These are phyloP conservation scores for Lecanicillium sp. DNA, from an alignment of 2,329 filamentous ascomycete species.

Conservation along the genomic window DNA sequence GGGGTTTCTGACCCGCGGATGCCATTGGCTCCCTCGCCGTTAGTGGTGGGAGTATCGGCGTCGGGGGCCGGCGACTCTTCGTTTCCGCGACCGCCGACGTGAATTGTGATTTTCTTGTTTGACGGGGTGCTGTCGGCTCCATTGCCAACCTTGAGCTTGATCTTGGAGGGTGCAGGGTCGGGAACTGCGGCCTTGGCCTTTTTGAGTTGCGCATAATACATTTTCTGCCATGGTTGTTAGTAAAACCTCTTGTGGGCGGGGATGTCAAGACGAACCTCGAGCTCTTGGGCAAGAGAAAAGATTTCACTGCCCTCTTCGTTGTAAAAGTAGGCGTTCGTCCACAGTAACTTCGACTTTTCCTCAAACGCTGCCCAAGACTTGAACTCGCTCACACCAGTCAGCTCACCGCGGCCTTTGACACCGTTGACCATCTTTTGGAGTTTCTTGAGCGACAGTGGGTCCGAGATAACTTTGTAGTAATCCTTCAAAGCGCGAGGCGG, in stretches of 20 bases:
- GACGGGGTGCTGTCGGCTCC: slow-evolving; percentile 37
- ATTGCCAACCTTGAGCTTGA: slow-evolving; percentile 68
- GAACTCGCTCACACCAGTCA: slow-evolving; percentile 61
- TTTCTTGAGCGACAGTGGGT: slow-evolving; percentile 72
- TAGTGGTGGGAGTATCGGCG: slow-evolving; percentile 28
- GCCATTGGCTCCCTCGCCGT: slow-evolving; percentile 14
- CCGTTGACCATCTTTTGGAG: slow-evolving; percentile 74
- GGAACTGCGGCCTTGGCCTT: slow-evolving; percentile 66
- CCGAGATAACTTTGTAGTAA: slow-evolving; percentile 78
- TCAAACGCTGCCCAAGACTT: slow-evolving; percentile 80
- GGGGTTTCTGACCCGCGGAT: background rate
- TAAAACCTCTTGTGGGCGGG: background rate
- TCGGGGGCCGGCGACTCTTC: slow-evolving; percentile 47
- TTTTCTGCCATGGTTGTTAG: slow-evolving; percentile 44
- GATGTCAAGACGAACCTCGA: slow-evolving; percentile 61
- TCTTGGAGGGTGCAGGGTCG: slow-evolving; percentile 68
- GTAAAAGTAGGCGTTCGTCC: slow-evolving; percentile 82
- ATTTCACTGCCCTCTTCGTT: slow-evolving; percentile 91
- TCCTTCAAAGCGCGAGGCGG: slow-evolving; percentile 71
- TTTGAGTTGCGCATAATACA: slow-evolving; percentile 62
- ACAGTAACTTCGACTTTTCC: slow-evolving; percentile 72
- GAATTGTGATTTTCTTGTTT: slow-evolving; percentile 64
- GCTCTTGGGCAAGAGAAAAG: slow-evolving; percentile 66
- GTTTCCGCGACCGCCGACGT: slow-evolving; percentile 56
- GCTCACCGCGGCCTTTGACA: slow-evolving; percentile 59